Evolutionary conservation across 2,329 filamentous ascomycete species (phyloP).

Genomic region (Sporothrix variecibatus): DNA sequence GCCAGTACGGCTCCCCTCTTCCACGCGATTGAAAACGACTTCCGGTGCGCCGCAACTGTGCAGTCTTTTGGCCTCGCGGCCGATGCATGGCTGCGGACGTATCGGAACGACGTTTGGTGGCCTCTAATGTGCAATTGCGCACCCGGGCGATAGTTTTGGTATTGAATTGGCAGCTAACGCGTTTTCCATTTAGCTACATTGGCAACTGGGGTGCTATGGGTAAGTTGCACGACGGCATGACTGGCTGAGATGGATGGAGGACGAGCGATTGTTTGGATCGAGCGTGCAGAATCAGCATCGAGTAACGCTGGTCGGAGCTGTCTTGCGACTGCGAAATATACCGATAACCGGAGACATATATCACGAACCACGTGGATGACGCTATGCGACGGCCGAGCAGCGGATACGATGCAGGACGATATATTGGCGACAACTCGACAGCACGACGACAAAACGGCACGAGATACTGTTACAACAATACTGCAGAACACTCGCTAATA

Average conservation of each 20-base stretch:
- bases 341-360: neutral
- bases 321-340: neutral
- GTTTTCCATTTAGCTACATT: slow-evolving; percentile 58
- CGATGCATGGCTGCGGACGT: neutral
- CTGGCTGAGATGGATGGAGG: neutral
- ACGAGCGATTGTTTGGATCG: neutral
- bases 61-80: slow-evolving; percentile 19
- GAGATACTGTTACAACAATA: too few species aligned
- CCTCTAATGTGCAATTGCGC: neutral
- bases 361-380: neutral
- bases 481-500: slow-evolving; percentile 2
- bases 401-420: neutral
- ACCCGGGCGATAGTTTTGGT: neutral
- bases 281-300: neutral
- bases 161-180: slow-evolving; percentile 12
- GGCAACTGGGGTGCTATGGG: slow-evolving; percentile 75
- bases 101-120: neutral
- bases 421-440: neutral
- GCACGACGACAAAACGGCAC: neutral
- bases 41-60: slow-evolving; percentile 23
- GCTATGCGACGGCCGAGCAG: neutral
- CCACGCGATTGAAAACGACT: neutral
- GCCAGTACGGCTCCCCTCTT: slow-evolving; percentile 44
- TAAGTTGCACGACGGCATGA: slow-evolving; percentile 50
- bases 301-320: neutral